phyloP scores from a whole-genome alignment of 495 filamentous ascomycete species.

The Aspergillus conjunctus region DNA sequence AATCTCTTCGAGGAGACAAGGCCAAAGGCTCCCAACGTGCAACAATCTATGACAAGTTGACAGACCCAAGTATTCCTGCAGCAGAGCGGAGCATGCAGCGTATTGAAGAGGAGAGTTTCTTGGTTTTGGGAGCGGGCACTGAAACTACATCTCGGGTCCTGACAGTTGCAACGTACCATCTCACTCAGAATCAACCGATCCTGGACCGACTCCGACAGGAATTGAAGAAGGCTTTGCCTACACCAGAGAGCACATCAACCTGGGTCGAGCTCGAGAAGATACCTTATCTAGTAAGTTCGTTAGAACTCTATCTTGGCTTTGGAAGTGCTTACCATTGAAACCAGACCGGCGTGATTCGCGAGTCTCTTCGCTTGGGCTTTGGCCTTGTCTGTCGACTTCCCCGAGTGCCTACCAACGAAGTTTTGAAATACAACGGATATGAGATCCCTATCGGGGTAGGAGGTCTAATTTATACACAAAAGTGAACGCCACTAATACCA shows the following conservation, averaged over 20 bases:
- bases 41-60: constrained; percentile 2
- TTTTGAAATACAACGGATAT: constrained; percentile 35
- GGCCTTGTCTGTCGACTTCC: constrained; percentile 36
- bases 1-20: not conserved
- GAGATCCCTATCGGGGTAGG: constrained; percentile 26
- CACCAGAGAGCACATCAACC: not conserved
- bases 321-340: not conserved
- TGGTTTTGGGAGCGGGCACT: not conserved
- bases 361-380: constrained; percentile 45
- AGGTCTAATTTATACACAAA: not conserved
- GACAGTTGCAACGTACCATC: not conserved
- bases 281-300: constrained; percentile 23
- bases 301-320: not conserved
- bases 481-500: constrained; percentile 13
- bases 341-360: constrained; percentile 44
- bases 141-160: not conserved
- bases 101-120: constrained; percentile 1
- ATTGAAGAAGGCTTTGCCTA: constrained; percentile 1
- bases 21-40: not conserved
- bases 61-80: not conserved
- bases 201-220: not conserved
- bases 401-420: constrained; percentile 34
- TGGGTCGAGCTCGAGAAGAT: constrained; percentile 18
- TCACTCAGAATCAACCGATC: not conserved
- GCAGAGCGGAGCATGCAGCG: not conserved